Conservation (phyloP, 441 rosid genomes). For the Bruguiera hainesii region DNA sequence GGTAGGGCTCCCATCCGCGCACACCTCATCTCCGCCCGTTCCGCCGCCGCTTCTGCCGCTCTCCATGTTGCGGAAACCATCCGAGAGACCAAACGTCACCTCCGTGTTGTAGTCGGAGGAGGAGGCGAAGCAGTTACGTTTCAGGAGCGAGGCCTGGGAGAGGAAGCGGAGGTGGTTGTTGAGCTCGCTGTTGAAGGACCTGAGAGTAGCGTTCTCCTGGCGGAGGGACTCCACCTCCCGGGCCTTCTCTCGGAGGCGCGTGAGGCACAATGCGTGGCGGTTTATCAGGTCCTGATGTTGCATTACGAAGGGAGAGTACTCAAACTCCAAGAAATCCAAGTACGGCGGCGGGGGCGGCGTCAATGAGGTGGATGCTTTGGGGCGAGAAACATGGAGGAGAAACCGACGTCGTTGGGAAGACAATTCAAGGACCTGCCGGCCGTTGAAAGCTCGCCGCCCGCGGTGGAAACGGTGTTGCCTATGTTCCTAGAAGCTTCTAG, state of each 20-base stretch:
- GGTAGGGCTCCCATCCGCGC: conserved; percentile 43
- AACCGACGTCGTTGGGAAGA: conserved; percentile 14
- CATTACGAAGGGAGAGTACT: conserved; percentile 28
- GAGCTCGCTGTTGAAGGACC: conserved; percentile 45
- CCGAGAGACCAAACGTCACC: conserved; percentile 26
- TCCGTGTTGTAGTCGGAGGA: conserved; percentile 16
- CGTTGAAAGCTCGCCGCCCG: conserved; percentile 9
- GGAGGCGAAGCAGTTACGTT: conserved; percentile 8
- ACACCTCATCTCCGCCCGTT: conserved; percentile 27
- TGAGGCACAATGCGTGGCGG: conserved; percentile 46
- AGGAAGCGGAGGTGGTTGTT: conserved; percentile 36
- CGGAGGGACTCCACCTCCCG: conserved; percentile 46
- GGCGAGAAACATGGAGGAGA: conserved; percentile 14
- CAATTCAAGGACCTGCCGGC: background rate
- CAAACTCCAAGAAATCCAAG: conserved; percentile 6
- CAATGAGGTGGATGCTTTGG: background rate
- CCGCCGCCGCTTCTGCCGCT: conserved; percentile 21
- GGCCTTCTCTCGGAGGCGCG: conserved; percentile 42
- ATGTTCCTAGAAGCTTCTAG: conserved; percentile 14
- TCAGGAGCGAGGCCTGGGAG: conserved; percentile 34
- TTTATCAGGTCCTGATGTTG: conserved; percentile 48
- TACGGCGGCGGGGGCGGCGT: conserved; percentile 1
- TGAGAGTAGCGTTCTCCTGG: conserved; percentile 44
- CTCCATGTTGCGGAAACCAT: conserved; percentile 21
- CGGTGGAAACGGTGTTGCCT: conserved; percentile 20